phyloP scores from a whole-genome alignment of 176 grass and related monocot species.

The Avena sativa region DNA sequence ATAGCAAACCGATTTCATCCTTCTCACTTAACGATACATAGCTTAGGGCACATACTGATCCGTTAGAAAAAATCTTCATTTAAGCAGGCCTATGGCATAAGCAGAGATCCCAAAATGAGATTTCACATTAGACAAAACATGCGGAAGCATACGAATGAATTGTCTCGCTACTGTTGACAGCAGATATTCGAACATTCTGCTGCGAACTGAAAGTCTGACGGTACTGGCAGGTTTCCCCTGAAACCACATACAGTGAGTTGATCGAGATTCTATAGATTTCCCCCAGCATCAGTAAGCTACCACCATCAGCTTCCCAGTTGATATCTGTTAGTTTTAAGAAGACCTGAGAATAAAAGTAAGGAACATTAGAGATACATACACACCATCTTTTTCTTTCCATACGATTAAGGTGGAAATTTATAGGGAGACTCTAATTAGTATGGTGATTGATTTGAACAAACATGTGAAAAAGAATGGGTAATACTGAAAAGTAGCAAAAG shows the following conservation, averaged over 20 bases:
- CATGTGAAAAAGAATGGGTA: background rate
- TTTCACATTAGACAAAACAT: background rate
- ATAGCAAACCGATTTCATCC: background rate
- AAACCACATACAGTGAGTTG: background rate
- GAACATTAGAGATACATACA: background rate
- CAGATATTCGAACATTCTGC: background rate
- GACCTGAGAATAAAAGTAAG: background rate
- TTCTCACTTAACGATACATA: background rate
- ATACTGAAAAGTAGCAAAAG: background rate
- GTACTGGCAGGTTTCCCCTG: background rate
- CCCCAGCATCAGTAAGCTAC: background rate
- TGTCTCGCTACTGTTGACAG: background rate
- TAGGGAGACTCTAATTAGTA: background rate
- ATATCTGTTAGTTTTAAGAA: constrained; percentile 4
- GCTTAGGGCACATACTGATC: background rate
- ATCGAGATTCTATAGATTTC: background rate
- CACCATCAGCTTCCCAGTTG: constrained; percentile 5
- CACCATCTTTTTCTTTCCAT: background rate
- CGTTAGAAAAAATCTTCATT: background rate
- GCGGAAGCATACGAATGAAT: background rate
- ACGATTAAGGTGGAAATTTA: background rate
- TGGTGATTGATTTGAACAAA: background rate
- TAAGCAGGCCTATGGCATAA: background rate
- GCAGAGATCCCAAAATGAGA: background rate
- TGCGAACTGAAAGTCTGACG: background rate